phyloP scores from a whole-genome alignment of 2,329 filamentous ascomycete species.

The Stachybotrys elegans region DNA sequence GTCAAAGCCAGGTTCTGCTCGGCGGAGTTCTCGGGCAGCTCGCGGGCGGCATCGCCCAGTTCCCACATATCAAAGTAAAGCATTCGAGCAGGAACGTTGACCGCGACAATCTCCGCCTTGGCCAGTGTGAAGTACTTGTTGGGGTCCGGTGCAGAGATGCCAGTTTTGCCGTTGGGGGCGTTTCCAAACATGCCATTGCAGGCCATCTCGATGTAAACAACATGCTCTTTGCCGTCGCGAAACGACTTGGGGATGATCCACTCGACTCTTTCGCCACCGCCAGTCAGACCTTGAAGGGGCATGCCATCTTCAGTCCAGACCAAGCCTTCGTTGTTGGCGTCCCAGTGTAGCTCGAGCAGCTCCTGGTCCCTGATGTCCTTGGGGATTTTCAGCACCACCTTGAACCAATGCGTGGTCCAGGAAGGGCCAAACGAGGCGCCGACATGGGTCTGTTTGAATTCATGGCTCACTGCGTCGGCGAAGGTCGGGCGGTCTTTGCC shows the following conservation, averaged over 20 bases:
- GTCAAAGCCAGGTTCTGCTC: constrained; percentile 83
- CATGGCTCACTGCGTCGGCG: constrained; percentile 69
- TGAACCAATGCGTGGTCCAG: constrained; percentile 99
- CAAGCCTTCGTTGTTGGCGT: constrained; percentile 89
- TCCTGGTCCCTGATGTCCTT: constrained; percentile 67
- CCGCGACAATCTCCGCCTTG: constrained; percentile 79
- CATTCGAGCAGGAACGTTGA: constrained; percentile 79
- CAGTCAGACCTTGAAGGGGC: constrained; percentile 86
- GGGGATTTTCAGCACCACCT: constrained; percentile 73
- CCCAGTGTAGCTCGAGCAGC: constrained; percentile 93
- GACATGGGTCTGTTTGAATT: constrained; percentile 69
- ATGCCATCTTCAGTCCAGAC: constrained; percentile 89
- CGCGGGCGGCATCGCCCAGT: constrained; percentile 84
- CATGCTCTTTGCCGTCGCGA: constrained; percentile 80
- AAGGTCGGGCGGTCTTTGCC: constrained; percentile 77
- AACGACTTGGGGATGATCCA: constrained; percentile 84
- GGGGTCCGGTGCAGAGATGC: constrained; percentile 83
- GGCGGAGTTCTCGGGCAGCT: constrained; percentile 84
- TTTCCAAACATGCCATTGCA: constrained; percentile 99
- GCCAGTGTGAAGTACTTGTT: constrained; percentile 73
- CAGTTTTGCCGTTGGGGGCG: constrained; percentile 68
- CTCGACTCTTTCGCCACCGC: constrained; percentile 80
- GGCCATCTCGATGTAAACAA: constrained; percentile 95
- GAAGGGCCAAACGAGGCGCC: constrained; percentile 85
- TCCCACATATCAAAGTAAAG: constrained; percentile 95